Evolutionary conservation across 148 eudicot species (phyloP).

Genomic region (Fallopia convolvulus): DNA sequence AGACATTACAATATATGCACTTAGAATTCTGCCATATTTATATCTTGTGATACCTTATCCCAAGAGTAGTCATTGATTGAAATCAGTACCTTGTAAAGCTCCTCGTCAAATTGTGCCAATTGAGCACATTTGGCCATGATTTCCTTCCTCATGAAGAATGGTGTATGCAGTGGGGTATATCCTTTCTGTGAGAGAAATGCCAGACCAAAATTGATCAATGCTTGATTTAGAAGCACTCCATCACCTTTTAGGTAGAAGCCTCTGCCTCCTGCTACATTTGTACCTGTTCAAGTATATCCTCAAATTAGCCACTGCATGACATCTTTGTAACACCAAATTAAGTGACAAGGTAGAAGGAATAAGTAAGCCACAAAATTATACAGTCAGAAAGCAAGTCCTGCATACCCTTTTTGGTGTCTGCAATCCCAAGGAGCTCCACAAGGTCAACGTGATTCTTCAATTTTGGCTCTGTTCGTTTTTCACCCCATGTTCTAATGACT

Average conservation of each 20-base stretch:
- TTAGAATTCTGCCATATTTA: neutral
- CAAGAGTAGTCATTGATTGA: neutral
- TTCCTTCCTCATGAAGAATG: constrained; percentile 91
- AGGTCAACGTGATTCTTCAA: constrained; percentile 87
- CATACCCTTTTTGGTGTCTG: constrained; percentile 69
- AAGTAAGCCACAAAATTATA: neutral
- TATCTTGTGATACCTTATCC: neutral
- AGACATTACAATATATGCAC: neutral
- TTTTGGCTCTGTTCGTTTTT: constrained; percentile 45
- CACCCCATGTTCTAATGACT: constrained; percentile 68
- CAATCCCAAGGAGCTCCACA: constrained; percentile 87
- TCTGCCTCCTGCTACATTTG: constrained; percentile 96
- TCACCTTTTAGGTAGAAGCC: constrained; percentile 91
- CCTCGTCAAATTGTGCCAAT: constrained; percentile 93
- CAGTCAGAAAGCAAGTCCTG: neutral
- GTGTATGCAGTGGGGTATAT: constrained; percentile 74
- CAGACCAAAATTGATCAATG: constrained; percentile 80
- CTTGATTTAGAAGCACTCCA: constrained; percentile 92
- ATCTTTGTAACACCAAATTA: neutral
- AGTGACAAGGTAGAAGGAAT: neutral
- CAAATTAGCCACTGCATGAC: neutral
- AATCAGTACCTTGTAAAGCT: constrained; percentile 75
- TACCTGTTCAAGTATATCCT: constrained; percentile 33
- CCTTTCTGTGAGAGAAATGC: constrained; percentile 55
- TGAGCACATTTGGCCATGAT: constrained; percentile 99